Evolutionary conservation across 163 green algal genomes (phyloP).

Genomic region (Prototheca cutis): DNA sequence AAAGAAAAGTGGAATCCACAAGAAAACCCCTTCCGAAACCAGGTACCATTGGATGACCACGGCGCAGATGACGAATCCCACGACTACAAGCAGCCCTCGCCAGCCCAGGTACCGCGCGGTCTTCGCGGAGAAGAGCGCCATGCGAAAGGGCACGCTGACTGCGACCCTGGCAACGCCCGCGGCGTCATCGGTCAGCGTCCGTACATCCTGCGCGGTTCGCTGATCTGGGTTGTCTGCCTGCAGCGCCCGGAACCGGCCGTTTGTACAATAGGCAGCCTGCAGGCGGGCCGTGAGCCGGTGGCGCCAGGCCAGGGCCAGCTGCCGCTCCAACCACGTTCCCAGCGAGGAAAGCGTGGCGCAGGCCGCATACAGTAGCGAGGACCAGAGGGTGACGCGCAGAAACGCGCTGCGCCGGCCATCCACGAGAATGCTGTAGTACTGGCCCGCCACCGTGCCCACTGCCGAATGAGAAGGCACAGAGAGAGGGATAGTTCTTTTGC

Average conservation of each 20-base stretch:
- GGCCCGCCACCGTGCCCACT: slow-evolving; percentile 45
- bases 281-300: slow-evolving; percentile 9
- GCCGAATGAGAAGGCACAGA: no score
- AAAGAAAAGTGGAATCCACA: no score
- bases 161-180: slow-evolving; percentile 64
- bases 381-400: slow-evolving; percentile 7
- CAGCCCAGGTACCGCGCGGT: slow-evolving; percentile 21
- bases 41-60: not conserved
- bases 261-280: slow-evolving; percentile 17
- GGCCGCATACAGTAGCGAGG: slow-evolving; percentile 20
- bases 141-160: slow-evolving; percentile 73
- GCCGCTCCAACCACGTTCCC: not conserved
- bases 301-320: slow-evolving; percentile 18
- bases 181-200: slow-evolving; percentile 71
- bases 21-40: no score
- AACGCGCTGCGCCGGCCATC: slow-evolving; percentile 20
- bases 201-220: slow-evolving; percentile 76
- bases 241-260: slow-evolving; percentile 23
- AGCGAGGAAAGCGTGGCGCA: slow-evolving; percentile 1
- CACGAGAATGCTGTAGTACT: slow-evolving; percentile 37
- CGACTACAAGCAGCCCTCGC: slow-evolving; percentile 11
- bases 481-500: no score
- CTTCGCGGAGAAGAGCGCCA: slow-evolving; percentile 77
- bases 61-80: slow-evolving; percentile 24
- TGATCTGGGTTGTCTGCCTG: slow-evolving; percentile 94